A percentile compares a stretch with the other conserved stretches of the same genome.
phyloP scores from a whole-genome alignment of 106 monocot species.

The Allium cepa region DNA sequence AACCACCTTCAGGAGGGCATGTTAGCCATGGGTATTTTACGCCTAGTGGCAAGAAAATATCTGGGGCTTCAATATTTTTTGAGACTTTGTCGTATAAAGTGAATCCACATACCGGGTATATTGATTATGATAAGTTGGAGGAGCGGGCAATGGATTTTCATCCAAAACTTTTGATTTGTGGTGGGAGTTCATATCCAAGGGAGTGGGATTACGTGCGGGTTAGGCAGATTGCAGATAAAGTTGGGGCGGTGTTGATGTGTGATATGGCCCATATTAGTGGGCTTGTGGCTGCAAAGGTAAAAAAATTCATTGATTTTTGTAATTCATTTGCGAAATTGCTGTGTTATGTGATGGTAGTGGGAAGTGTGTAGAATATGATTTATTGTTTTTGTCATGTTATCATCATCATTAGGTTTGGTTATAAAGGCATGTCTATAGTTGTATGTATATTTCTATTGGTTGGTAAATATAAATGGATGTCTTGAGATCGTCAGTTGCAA shows the following conservation, averaged over 20 bases:
- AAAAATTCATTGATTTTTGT: not conserved
- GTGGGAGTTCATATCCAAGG: constrained; percentile 67
- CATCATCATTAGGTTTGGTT: too few species aligned
- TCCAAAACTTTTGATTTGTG: constrained; percentile 66
- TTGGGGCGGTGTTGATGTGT: constrained; percentile 69
- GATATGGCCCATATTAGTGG: constrained; percentile 85
- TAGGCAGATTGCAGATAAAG: constrained; percentile 60
- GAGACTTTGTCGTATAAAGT: constrained; percentile 69
- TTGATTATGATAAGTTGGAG: constrained; percentile 73
- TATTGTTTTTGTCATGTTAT: not conserved
- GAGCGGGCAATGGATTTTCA: constrained; percentile 69
- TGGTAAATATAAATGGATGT: not conserved
- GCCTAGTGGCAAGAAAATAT: constrained; percentile 65
- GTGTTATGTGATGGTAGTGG: not conserved
- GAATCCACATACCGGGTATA: constrained; percentile 59
- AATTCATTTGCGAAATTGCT: not conserved
- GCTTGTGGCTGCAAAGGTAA: constrained; percentile 68
- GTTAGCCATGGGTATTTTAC: constrained; percentile 76
- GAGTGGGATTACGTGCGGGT: constrained; percentile 75
- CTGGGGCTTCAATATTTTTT: constrained; percentile 62
- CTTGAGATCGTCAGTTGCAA: not conserved
- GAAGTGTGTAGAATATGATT: not conserved
- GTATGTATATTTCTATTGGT: not conserved
- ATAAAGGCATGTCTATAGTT: too few species aligned
- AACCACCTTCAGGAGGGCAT: constrained; percentile 66